Conservation (phyloP, 73 alveolate genomes). For the Tetrahymena borealis region DNA sequence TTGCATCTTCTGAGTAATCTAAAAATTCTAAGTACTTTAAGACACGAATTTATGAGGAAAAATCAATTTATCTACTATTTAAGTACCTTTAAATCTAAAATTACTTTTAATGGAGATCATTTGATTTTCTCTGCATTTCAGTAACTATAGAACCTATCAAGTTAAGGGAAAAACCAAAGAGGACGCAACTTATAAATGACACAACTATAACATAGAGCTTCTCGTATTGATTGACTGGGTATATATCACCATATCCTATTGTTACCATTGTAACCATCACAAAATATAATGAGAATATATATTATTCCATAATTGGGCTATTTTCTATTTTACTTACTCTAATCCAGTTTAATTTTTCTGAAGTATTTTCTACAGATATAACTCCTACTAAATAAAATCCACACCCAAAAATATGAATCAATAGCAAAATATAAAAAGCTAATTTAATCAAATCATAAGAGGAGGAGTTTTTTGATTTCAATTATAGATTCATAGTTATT, state of each 20-base stretch:
- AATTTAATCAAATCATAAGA: conserved; percentile 1
- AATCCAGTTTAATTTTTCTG: conserved; percentile 8
- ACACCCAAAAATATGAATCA: conserved; percentile 41
- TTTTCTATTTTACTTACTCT: neutral
- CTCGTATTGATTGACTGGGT: conserved; percentile 48
- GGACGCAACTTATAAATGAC: conserved; percentile 48
- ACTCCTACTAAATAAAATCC: conserved; percentile 25
- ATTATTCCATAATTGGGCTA: neutral
- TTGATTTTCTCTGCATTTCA: neutral
- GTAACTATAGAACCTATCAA: conserved; percentile 40
- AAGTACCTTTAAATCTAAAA: neutral
- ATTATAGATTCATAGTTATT: neutral
- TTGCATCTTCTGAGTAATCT: neutral
- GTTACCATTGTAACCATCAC: conserved; percentile 62
- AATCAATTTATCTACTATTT: neutral
- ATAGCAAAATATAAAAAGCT: neutral
- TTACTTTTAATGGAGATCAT: neutral
- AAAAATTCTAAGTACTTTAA: neutral
- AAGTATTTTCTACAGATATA: neutral
- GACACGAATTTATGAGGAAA: neutral
- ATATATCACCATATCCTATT: conserved; percentile 76
- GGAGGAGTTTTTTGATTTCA: neutral
- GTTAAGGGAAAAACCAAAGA: conserved; percentile 60
- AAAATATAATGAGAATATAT: conserved; percentile 49
- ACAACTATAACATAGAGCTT: conserved; percentile 45